These are phyloP conservation scores for Bipolaris victoriae DNA, from an alignment of 2,329 filamentous ascomycete species.

Conservation along the genomic window DNA sequence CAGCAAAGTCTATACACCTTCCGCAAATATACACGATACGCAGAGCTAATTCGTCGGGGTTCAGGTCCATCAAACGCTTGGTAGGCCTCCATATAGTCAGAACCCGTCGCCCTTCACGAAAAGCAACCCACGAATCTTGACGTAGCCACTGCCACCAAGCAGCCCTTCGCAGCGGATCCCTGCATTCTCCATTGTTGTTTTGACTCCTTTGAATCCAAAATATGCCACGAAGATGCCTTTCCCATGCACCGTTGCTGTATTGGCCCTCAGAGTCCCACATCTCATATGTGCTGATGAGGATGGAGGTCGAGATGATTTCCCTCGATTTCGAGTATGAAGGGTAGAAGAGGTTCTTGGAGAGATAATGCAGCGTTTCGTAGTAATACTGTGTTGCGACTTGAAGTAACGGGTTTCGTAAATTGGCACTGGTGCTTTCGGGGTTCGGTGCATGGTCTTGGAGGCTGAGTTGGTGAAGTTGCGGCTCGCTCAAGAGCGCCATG, in stretches of 20 bases:
- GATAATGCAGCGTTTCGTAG: constrained; percentile 67
- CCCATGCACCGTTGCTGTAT: constrained; percentile 58
- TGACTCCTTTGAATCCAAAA: constrained; percentile 71
- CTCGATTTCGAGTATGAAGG: constrained; percentile 63
- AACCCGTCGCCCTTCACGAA: constrained; percentile 62
- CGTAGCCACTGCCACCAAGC: constrained; percentile 71
- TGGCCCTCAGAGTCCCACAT: constrained; percentile 65
- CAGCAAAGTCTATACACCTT: constrained; percentile 64
- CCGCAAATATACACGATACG: constrained; percentile 62
- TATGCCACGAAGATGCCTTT: constrained; percentile 67
- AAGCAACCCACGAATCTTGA: constrained; percentile 71
- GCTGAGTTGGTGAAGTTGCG: constrained; percentile 30
- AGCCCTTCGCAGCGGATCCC: constrained; percentile 61
- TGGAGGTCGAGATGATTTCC: constrained; percentile 64
- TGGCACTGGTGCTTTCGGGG: constrained; percentile 14
- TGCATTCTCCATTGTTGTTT: constrained; percentile 64
- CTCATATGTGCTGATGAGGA: constrained; percentile 68
- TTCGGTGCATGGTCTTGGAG: constrained; percentile 36
- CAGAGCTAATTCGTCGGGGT: constrained; percentile 61
- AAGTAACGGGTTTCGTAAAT: constrained; percentile 40
- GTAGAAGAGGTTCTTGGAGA: constrained; percentile 65
- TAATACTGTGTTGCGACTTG: constrained; percentile 61
- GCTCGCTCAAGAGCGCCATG: constrained; percentile 50
- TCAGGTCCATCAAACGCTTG: constrained; percentile 56
- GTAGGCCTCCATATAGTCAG: constrained; percentile 66